phyloP scores from a whole-genome alignment of 2,329 filamentous ascomycete species.

The Aureobasidium mangrovei region DNA sequence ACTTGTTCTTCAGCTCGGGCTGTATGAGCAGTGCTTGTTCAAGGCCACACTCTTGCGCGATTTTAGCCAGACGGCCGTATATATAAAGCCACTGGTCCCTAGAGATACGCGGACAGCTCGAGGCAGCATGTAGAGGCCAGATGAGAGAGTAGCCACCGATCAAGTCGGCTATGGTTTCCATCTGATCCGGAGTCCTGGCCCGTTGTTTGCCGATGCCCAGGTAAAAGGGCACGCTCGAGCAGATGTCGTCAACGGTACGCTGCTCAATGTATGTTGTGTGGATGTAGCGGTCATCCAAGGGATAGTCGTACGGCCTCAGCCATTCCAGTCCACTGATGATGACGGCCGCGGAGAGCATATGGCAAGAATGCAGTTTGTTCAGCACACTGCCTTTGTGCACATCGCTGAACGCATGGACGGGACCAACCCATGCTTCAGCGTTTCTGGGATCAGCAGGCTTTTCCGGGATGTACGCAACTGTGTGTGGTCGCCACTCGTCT shows the following conservation, averaged over 20 bases:
- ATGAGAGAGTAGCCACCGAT: constrained; percentile 11
- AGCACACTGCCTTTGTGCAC: constrained; percentile 5
- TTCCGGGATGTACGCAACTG: constrained; percentile 4
- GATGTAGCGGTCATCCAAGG: constrained; percentile 7
- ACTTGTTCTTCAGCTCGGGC: background rate
- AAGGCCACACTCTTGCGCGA: constrained; percentile 4
- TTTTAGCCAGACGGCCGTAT: constrained; percentile 7
- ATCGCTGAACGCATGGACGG: constrained; percentile 2
- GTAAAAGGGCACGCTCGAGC: constrained; percentile 12
- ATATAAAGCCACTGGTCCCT: constrained; percentile 6
- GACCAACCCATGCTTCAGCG: constrained; percentile 12
- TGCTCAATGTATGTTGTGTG: constrained; percentile 11
- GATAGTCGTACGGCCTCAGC: constrained; percentile 5
- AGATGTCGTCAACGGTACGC: constrained; percentile 11
- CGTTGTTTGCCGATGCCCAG: background rate
- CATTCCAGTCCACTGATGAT: constrained; percentile 4
- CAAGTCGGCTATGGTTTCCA: constrained; percentile 12
- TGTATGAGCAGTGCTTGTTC: constrained; percentile 5
- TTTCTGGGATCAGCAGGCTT: background rate
- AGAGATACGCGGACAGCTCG: background rate
- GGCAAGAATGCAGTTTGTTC: constrained; percentile 8
- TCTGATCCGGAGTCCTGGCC: background rate
- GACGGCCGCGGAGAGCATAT: constrained; percentile 1
- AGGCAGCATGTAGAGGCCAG: constrained; percentile 7
- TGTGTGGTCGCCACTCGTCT: constrained; percentile 7